Percentiles rank a stretch among this genome's conserved stretches.
Evolutionary conservation across 106 monocot species (phyloP).

Genomic region (Acorus gramineus): DNA sequence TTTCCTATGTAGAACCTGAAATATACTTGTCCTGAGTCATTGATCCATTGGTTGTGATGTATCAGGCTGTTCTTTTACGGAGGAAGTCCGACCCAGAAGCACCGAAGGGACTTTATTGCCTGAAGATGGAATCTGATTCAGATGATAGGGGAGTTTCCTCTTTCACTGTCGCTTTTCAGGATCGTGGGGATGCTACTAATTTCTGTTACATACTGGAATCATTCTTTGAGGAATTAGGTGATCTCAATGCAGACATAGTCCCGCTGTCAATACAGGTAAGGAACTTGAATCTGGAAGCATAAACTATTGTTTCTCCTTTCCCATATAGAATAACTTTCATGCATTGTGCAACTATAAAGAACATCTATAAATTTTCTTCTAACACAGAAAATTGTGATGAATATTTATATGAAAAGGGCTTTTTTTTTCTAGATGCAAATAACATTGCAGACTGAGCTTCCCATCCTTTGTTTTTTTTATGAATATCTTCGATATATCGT

Average conservation of each 20-base stretch:
- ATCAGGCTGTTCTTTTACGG: slow-evolving; percentile 51
- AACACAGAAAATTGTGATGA: no score
- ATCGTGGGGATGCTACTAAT: slow-evolving; percentile 66
- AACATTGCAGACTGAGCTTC: no score
- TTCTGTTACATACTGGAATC: slow-evolving; percentile 67
- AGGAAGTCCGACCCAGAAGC: slow-evolving; percentile 22
- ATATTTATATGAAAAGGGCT: no score
- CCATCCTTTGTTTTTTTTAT: no score
- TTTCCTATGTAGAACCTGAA: slow-evolving; percentile 1
- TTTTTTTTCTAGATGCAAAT: no score
- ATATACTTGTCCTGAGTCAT: background rate
- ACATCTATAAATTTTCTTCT: no score
- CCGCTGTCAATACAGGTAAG: slow-evolving; percentile 64
- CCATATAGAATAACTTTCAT: no score
- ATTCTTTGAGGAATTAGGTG: slow-evolving; percentile 56
- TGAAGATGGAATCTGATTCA: slow-evolving; percentile 31
- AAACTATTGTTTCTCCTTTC: no score
- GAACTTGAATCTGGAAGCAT: background rate
- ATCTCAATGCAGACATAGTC: slow-evolving; percentile 52
- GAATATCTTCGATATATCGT: no score
- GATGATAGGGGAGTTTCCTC: slow-evolving; percentile 23
- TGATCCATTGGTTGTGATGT: background rate
- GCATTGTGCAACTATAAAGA: no score
- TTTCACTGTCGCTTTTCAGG: slow-evolving; percentile 55
- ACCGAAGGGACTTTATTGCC: slow-evolving; percentile 50